phyloP scores from a whole-genome alignment of 1,284 basidiomycete genomes.

The Cutaneotrichosporon sp. region DNA sequence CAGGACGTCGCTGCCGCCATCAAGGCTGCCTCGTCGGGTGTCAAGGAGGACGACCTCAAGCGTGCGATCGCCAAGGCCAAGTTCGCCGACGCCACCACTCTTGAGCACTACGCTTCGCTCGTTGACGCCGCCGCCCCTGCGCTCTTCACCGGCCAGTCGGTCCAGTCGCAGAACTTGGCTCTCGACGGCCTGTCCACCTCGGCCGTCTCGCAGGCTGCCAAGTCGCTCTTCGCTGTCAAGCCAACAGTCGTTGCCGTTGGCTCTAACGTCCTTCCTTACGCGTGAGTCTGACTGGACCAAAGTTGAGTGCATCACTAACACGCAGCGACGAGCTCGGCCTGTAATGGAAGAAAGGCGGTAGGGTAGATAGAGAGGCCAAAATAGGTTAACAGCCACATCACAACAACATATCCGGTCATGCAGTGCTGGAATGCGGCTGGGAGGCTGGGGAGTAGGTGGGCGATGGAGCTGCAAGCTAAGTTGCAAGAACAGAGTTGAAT shows the following conservation, averaged over 20 bases:
- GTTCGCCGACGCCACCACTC: slow-evolving; percentile 68
- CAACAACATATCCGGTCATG: slow-evolving; percentile 23
- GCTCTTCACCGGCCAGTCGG: slow-evolving; percentile 61
- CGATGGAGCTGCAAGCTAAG: not conserved
- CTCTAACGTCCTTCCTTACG: slow-evolving; percentile 72
- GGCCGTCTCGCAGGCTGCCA: slow-evolving; percentile 61
- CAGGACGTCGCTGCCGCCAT: slow-evolving; percentile 66
- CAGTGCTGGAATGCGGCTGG: slow-evolving; percentile 19
- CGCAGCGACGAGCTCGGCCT: slow-evolving; percentile 73
- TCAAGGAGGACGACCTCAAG: slow-evolving; percentile 71
- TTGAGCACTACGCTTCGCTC: slow-evolving; percentile 69
- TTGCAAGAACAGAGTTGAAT: not conserved
- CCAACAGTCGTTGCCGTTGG: slow-evolving; percentile 85
- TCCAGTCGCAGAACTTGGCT: slow-evolving; percentile 54
- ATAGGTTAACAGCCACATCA: slow-evolving; percentile 25
- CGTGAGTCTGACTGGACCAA: slow-evolving; percentile 44
- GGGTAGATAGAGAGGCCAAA: slow-evolving; percentile 30
- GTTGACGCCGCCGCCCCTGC: slow-evolving; percentile 58
- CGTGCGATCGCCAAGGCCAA: slow-evolving; percentile 81
- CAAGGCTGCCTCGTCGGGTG: slow-evolving; percentile 60
- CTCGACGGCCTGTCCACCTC: slow-evolving; percentile 64
- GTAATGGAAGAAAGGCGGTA: slow-evolving; percentile 51
- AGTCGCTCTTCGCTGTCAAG: slow-evolving; percentile 58
- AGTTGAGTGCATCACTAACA: not conserved
- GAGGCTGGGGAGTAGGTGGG: not conserved